Evolutionary conservation across 2,329 filamentous ascomycete species (phyloP).

Genomic region (Trichophaea hybrida): DNA sequence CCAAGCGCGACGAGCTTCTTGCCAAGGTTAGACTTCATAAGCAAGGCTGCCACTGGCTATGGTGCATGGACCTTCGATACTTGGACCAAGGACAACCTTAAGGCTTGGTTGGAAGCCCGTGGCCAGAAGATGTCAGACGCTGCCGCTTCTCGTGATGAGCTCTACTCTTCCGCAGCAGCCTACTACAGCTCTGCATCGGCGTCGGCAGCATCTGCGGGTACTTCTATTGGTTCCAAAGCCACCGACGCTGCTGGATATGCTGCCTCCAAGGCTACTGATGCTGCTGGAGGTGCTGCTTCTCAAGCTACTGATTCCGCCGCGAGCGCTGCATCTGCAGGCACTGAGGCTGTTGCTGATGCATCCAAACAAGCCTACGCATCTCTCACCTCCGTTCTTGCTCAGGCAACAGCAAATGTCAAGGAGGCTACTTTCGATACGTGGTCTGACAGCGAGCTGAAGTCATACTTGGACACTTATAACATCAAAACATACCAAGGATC

Average conservation of each 20-base stretch:
- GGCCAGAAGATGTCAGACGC: constrained; percentile 44
- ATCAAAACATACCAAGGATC: constrained; percentile 54
- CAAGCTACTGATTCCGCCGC: constrained; percentile 9
- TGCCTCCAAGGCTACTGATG: not conserved
- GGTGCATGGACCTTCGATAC: constrained; percentile 70
- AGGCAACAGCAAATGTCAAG: constrained; percentile 52
- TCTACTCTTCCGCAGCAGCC: constrained; percentile 49
- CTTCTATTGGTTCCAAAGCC: constrained; percentile 7
- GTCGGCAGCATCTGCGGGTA: constrained; percentile 12
- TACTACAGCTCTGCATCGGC: constrained; percentile 46
- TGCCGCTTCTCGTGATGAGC: constrained; percentile 55
- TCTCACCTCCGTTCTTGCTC: constrained; percentile 54
- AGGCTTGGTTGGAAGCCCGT: constrained; percentile 39
- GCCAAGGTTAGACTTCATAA: constrained; percentile 59
- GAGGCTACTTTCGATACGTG: constrained; percentile 55
- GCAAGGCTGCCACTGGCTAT: constrained; percentile 52
- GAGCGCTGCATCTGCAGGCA: constrained; percentile 7
- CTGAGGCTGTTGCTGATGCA: constrained; percentile 28
- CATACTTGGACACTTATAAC: constrained; percentile 67
- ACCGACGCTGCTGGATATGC: constrained; percentile 1
- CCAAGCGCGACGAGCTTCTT: constrained; percentile 58
- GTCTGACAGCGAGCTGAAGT: constrained; percentile 59
- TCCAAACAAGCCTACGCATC: constrained; percentile 49
- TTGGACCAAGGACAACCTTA: constrained; percentile 55
- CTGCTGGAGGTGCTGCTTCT: constrained; percentile 3